phyloP scores from a whole-genome alignment of 108 stramenopile species.

The Fragilaria radians region DNA sequence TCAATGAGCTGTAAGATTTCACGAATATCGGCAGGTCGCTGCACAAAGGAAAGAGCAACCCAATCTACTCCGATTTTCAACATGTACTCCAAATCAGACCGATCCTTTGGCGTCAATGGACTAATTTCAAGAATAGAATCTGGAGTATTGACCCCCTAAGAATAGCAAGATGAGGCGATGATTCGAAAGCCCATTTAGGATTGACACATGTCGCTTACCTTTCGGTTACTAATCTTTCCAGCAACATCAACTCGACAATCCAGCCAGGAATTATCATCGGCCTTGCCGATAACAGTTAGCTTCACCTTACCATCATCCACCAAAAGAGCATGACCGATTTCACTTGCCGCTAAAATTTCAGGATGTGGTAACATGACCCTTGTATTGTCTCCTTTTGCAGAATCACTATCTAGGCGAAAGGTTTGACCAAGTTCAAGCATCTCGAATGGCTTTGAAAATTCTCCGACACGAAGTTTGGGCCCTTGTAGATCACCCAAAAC shows the following conservation, averaged over 20 bases:
- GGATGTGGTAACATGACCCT: conserved; percentile 91
- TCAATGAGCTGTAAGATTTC: conserved; percentile 77
- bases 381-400: conserved; percentile 67
- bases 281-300: conserved; percentile 71
- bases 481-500: conserved; percentile 94
- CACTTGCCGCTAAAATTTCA: conserved; percentile 85
- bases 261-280: conserved; percentile 56
- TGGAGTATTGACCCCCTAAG: conserved; percentile 92
- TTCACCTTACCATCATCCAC: conserved; percentile 96
- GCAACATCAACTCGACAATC: conserved; percentile 83
- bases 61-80: conserved; percentile 90
- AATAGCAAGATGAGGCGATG: no score
- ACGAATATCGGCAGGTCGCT: conserved; percentile 81
- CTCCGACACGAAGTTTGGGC: conserved; percentile 91
- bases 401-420: conserved; percentile 87
- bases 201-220: conserved; percentile 18
- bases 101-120: conserved; percentile 87
- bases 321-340: conserved; percentile 83
- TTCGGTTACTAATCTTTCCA: conserved; percentile 86
- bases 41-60: conserved; percentile 95
- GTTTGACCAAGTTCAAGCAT: conserved; percentile 65
- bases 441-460: conserved; percentile 74
- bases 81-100: conserved; percentile 84
- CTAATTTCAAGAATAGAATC: conserved; percentile 90
- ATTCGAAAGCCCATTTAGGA: no score